Evolutionary conservation across 2,329 filamentous ascomycete species (phyloP).

Genomic region (Botrytis sinoallii): DNA sequence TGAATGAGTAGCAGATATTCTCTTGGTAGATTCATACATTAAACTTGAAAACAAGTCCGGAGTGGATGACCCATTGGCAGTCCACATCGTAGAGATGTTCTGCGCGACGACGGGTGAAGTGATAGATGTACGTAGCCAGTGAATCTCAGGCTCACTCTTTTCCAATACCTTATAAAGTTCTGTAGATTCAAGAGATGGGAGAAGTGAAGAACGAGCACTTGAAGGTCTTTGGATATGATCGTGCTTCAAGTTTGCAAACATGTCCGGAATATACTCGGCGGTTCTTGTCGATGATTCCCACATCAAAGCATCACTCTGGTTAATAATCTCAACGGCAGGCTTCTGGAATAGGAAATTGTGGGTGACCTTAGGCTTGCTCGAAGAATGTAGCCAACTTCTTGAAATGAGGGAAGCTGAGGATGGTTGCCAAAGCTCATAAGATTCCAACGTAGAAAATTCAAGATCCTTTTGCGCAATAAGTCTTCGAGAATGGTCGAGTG

Average conservation of each 20-base stretch:
- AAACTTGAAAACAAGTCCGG: not conserved
- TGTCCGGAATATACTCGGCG: not conserved
- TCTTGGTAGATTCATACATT: not conserved
- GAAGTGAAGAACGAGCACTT: not conserved
- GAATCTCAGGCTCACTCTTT: not conserved
- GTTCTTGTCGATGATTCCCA: not conserved
- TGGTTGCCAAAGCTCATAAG: slow-evolving; percentile 7
- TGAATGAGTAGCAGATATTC: not conserved
- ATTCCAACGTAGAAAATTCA: not conserved
- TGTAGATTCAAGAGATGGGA: not conserved
- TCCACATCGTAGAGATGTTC: not conserved
- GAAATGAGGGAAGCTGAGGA: not conserved
- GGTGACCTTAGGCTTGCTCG: not conserved
- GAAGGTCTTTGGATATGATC: not conserved
- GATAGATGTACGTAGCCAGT: not conserved
- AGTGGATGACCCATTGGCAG: not conserved
- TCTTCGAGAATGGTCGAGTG: not conserved
- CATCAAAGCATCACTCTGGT: not conserved
- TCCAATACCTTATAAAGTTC: not conserved
- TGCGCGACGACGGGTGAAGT: not conserved
- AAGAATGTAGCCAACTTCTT: slow-evolving; percentile 10
- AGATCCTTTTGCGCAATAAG: not conserved
- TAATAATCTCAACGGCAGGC: not conserved
- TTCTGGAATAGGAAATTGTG: not conserved
- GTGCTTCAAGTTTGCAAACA: not conserved